phyloP scores from a whole-genome alignment of 768 basidiomycete species.

The Gloeostereum incarnatum region DNA sequence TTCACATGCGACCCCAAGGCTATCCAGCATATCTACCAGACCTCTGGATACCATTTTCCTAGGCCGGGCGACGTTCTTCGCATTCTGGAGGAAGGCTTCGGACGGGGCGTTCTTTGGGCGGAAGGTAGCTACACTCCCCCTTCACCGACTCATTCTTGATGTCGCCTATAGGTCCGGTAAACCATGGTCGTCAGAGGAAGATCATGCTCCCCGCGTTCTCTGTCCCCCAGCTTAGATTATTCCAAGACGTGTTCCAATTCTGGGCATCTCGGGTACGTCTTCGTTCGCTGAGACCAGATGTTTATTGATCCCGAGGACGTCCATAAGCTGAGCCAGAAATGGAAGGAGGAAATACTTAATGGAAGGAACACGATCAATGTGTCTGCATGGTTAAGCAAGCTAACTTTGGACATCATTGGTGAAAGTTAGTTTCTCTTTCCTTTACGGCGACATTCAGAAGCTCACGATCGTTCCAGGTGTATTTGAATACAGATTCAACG shows the following conservation, averaged over 20 bases:
- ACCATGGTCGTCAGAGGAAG: neutral
- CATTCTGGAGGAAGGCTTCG: neutral
- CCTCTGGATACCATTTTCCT: slow-evolving; percentile 3
- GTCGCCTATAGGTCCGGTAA: neutral
- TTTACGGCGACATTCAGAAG: too few relatives aligned
- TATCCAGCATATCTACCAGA: slow-evolving; percentile 2
- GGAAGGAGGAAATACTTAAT: neutral
- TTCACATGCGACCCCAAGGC: slow-evolving; percentile 3
- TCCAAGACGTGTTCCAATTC: neutral
- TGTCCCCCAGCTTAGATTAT: neutral
- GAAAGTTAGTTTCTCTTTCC: too few relatives aligned
- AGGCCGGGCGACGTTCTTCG: neutral
- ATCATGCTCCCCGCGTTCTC: neutral
- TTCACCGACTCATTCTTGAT: neutral
- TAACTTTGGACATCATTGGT: neutral
- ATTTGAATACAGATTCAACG: too few relatives aligned
- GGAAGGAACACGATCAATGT: neutral
- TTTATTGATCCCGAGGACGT: neutral
- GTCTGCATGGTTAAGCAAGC: neutral
- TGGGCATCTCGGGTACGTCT: neutral
- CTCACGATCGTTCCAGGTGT: too few relatives aligned
- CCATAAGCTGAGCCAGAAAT: neutral
- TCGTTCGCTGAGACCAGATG: neutral
- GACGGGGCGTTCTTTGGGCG: neutral
- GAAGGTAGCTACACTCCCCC: neutral